These are phyloP conservation scores for Diutina ranongensis DNA, from an alignment of 1,139 yeast genomes.

Conservation along the genomic window DNA sequence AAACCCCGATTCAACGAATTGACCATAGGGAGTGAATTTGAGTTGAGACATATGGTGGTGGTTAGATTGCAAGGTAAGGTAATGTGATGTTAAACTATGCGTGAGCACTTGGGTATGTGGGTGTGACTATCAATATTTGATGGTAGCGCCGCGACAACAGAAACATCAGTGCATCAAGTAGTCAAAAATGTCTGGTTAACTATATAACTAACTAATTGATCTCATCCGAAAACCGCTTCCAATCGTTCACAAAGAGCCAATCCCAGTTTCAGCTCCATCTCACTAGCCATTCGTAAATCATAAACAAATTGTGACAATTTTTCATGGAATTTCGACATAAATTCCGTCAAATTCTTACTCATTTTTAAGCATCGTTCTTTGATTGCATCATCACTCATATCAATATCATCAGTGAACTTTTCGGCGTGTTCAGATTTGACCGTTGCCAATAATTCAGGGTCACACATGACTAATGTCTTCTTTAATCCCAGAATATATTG, in stretches of 20 bases:
- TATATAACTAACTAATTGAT: background rate
- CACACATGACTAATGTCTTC: background rate
- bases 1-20: slow-evolving; percentile 79
- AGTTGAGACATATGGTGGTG: background rate
- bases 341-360: background rate
- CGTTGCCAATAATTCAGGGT: background rate
- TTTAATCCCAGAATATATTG: background rate
- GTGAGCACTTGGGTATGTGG: too few relatives aligned
- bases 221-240: background rate
- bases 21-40: slow-evolving; percentile 42
- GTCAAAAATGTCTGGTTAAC: background rate
- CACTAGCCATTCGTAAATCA: background rate
- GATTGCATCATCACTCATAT: background rate
- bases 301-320: background rate
- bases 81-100: too few relatives aligned
- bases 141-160: background rate
- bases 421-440: background rate
- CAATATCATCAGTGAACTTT: background rate
- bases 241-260: background rate
- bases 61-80: too few relatives aligned
- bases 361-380: background rate
- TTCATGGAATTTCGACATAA: background rate
- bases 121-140: background rate
- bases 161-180: background rate
- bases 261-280: slow-evolving; percentile 2